A percentile compares a stretch with the other conserved stretches of the same genome.
phyloP scores from a whole-genome alignment of 331 rosid species.

The Acacia concinna region DNA sequence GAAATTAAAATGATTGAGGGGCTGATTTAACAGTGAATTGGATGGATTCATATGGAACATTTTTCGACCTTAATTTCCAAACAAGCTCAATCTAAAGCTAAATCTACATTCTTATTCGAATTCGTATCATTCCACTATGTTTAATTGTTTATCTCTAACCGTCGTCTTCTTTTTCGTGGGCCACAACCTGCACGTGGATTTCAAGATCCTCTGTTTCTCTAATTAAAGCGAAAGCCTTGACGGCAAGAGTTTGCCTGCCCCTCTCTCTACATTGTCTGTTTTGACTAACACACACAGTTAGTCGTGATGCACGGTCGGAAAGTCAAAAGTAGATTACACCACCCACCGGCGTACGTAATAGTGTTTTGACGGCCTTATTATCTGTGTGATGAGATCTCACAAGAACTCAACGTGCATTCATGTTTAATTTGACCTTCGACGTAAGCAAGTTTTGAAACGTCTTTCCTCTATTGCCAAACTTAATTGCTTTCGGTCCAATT shows the following conservation, averaged over 20 bases:
- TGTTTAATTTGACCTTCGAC: neutral
- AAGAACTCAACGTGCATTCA: neutral
- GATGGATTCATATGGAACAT: neutral
- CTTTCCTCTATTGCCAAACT: neutral
- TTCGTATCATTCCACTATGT: neutral
- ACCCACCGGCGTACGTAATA: neutral
- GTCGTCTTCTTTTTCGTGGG: neutral
- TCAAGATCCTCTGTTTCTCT: too few species aligned
- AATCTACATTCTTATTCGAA: neutral
- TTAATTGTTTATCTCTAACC: neutral
- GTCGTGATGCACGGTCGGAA: neutral
- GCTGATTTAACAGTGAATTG: neutral
- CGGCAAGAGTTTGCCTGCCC: too few species aligned
- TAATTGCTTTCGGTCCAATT: neutral
- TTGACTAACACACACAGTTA: neutral
- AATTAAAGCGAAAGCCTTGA: too few species aligned
- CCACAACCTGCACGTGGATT: neutral
- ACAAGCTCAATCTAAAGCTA: neutral
- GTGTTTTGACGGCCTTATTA: neutral
- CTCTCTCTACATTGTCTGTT: neutral
- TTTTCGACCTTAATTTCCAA: neutral
- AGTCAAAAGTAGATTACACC: neutral
- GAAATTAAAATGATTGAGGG: too few species aligned
- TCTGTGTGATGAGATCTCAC: neutral
- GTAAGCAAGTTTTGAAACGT: constrained; percentile 28